Base-by-base conservation (phyloP, 164 flowering plant species). In the Vitis amurensis region DNA sequence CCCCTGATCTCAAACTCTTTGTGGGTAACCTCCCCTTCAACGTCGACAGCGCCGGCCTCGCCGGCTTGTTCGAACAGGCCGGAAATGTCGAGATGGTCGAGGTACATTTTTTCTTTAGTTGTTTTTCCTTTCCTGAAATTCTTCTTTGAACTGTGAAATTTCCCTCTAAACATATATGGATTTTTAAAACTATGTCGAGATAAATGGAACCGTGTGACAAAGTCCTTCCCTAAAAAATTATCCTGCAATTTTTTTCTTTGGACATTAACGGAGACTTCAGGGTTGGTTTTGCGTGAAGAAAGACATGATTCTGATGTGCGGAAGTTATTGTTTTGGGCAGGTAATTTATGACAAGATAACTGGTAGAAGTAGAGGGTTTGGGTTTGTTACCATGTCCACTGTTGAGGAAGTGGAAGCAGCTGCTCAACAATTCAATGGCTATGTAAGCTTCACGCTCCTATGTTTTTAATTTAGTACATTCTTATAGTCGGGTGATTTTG, bases 281-380 rank as follows among this genome's bases (percentile, higher is more conserved):
- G 50, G 44, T 19, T 69, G 65, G 14, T 10, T 19, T 50, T 50
- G 4, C 5, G n/a, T 23, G 27, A 23, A 23, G 27, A 23, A 23
- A 23, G 2, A 23, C 44, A 37, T 50, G 59, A 11, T 3, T 13
- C 30, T 29, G 27, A 37, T 59, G 30, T 59, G 68, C 31, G 66
- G 63, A 68, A 15, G 11, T 49, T 11, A n/a, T 51, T 73, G 11
- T 12, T 12, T 58, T 50, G 76, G 71, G 70, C 86, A 95, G 99
- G 99, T 95, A 23, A 91, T 95, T 50, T 93, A 93, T 80, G 97
- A 93, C 82, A 95, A 87, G 79, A 51, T 69, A 11, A 87, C 94
- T 27, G 99, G 97, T 69, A 87, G 89, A 80, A 95, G 99, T 85
- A 76, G 98, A 30, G 99, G 99, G 10, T 95, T 90, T 87, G 99